Base-by-base conservation (phyloP, 371 early-diverging fungal genomes). In the Mortierella sp. region DNA sequence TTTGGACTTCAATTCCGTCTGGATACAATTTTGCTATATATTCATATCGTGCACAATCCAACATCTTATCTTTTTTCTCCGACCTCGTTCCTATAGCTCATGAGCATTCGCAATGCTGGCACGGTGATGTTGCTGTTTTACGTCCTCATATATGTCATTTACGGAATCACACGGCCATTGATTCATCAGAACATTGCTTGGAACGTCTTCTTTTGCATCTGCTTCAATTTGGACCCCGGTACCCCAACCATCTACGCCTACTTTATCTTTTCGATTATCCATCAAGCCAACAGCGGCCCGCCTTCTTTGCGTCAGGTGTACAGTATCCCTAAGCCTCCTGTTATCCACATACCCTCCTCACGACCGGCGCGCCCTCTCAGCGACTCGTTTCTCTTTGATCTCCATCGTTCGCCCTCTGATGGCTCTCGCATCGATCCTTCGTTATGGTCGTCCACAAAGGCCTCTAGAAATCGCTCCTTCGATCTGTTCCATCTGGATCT, bases 141-240 rank as follows among this genome's bases (percentile, higher is more conserved):
- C 47, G 80, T 82, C 48, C 38, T 82, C 45, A 80, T 82, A 8
- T 86, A 80, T 34, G 28, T 82, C 52, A 70, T 76, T 54, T 86
- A 86, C 47, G 87, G 87, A 6, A 80, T 86, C 45, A 60, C 78
- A 3, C 74, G 87, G 34, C 87, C 87, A 19, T 38, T 77, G 73
- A 86, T 86, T 73, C 87, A 86, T 38, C 44, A 60, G 8, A 78
- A 86, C 44, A 78, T 82, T 54, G 78, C 57, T 31, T 82, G 77
- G 82, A 86, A 86, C 44, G 78, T 86, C 45, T 52, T 86, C 65
- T 86, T 86, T 63, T 82, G 87, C 58, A 45, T 82, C 19, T 55
- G 76, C 63, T 86, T 86, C 78, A 86, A 86, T 68, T 70, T 86
- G 54, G 87, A 86, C 57, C 87, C 87, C 11, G 87, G 87, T 44